Evolutionary conservation across 306 rosid genomes (phyloP).

Genomic region (Cajanus cajan): DNA sequence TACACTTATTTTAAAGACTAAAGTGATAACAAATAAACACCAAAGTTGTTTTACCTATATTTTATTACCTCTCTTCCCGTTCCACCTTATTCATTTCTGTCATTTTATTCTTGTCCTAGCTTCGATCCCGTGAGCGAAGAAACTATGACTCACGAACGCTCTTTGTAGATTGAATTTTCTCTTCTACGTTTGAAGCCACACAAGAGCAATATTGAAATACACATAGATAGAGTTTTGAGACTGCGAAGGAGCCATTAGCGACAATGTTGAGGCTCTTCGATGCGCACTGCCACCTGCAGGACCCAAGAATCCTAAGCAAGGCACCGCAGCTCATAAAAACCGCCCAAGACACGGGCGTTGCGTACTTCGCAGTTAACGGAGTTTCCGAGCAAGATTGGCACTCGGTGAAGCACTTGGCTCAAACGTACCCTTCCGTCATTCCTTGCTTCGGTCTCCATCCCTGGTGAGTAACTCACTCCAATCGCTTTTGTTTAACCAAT

Average conservation of each 20-base stretch:
- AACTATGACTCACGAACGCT: too few species aligned
- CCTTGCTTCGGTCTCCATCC: constrained; percentile 92
- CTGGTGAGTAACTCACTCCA: constrained; percentile 44
- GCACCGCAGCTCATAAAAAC: constrained; percentile 52
- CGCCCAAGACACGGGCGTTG: constrained; percentile 62
- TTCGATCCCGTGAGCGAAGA: too few species aligned
- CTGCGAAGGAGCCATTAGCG: neutral
- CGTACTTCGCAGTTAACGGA: constrained; percentile 71
- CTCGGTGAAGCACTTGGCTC: constrained; percentile 66
- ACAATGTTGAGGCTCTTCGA: constrained; percentile 69
- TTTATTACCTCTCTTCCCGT: too few species aligned
- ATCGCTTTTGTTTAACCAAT: neutral
- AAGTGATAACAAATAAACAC: too few species aligned
- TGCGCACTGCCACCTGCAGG: constrained; percentile 91
- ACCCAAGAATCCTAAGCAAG: constrained; percentile 64
- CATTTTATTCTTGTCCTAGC: too few species aligned
- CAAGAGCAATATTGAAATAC: neutral
- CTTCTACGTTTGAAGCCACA: neutral
- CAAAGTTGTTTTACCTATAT: too few species aligned
- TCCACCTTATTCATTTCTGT: too few species aligned
- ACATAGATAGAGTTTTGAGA: neutral
- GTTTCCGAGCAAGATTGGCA: constrained; percentile 79
- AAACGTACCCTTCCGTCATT: constrained; percentile 51
- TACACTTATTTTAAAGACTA: too few species aligned
- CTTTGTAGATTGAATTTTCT: neutral